These are phyloP conservation scores for Yarrowia alimentaria DNA, from an alignment of 805 yeast genomes.

Conservation along the genomic window DNA sequence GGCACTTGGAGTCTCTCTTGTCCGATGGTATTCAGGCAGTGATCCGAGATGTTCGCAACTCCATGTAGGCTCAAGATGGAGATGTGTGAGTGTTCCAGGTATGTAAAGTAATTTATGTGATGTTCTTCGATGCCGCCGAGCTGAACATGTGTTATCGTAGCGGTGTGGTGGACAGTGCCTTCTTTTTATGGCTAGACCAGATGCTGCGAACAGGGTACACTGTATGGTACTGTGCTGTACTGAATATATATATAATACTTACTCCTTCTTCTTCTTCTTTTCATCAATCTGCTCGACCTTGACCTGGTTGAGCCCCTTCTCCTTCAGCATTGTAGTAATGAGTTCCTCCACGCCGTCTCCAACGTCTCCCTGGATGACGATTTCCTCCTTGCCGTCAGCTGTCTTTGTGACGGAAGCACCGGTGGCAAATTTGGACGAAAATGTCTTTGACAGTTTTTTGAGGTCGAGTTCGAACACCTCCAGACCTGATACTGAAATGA, in stretches of 20 bases:
- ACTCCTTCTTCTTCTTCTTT: slow-evolving; percentile 41
- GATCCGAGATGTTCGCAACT: slow-evolving; percentile 10
- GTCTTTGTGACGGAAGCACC: slow-evolving; percentile 91
- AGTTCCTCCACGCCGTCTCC: slow-evolving; percentile 85
- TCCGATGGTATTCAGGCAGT: slow-evolving; percentile 10
- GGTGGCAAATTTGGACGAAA: slow-evolving; percentile 92
- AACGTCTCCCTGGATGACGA: slow-evolving; percentile 91
- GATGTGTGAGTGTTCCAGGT: no score
- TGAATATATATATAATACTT: no score
- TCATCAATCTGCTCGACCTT: slow-evolving; percentile 89
- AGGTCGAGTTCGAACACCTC: slow-evolving; percentile 86
- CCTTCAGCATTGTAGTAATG: slow-evolving; percentile 65
- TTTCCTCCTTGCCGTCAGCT: slow-evolving; percentile 88
- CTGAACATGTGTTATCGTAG: no score
- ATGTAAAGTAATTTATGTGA: no score
- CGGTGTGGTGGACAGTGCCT: no score
- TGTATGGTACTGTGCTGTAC: no score
- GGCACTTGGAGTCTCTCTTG: slow-evolving; percentile 7
- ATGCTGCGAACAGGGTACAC: no score
- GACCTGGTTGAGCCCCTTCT: slow-evolving; percentile 77
- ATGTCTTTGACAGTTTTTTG: slow-evolving; percentile 87
- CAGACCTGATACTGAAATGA: slow-evolving; percentile 80
- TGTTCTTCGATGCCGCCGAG: no score
- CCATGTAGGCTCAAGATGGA: no score
- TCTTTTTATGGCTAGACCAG: no score